Evolutionary conservation across 1,139 yeast genomes (phyloP).

Genomic region (Candida anutae): DNA sequence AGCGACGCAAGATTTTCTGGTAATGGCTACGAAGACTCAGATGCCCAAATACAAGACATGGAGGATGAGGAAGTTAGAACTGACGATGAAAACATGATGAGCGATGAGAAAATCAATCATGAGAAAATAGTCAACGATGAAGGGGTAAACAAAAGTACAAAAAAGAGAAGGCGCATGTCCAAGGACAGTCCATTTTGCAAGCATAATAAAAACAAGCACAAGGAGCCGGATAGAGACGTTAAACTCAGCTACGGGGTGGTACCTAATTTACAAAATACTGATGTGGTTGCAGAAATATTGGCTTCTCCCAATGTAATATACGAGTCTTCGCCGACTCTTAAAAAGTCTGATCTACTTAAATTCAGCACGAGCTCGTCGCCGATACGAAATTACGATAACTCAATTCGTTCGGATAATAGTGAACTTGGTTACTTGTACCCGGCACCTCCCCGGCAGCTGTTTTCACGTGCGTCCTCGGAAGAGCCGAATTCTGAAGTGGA

Average conservation of each 20-base stretch:
- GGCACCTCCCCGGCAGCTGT: background rate
- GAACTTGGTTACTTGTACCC: background rate
- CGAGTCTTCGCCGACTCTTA: conserved; percentile 10
- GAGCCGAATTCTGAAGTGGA: conserved; percentile 1
- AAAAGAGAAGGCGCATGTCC: too few relatives aligned
- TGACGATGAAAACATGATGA: conserved; percentile 11
- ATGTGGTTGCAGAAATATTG: too few relatives aligned
- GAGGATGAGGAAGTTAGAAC: conserved; percentile 7
- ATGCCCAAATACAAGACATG: conserved; percentile 1
- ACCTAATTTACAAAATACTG: too few relatives aligned
- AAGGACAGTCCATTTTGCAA: conserved; percentile 12
- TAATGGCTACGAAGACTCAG: conserved; percentile 1
- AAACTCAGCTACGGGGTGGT: too few relatives aligned
- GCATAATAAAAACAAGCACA: too few relatives aligned
- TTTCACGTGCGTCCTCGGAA: conserved; percentile 1
- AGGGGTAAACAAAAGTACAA: too few relatives aligned
- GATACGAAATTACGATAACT: background rate
- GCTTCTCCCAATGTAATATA: conserved; percentile 8
- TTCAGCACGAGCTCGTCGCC: conserved; percentile 7
- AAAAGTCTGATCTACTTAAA: conserved; percentile 4
- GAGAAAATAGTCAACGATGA: too few relatives aligned
- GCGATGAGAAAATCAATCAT: too few relatives aligned
- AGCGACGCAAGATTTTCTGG: background rate
- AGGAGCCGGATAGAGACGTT: too few relatives aligned
- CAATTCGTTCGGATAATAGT: background rate